phyloP scores from a whole-genome alignment of 2,329 filamentous ascomycete species.

The Claviceps quebecensis region DNA sequence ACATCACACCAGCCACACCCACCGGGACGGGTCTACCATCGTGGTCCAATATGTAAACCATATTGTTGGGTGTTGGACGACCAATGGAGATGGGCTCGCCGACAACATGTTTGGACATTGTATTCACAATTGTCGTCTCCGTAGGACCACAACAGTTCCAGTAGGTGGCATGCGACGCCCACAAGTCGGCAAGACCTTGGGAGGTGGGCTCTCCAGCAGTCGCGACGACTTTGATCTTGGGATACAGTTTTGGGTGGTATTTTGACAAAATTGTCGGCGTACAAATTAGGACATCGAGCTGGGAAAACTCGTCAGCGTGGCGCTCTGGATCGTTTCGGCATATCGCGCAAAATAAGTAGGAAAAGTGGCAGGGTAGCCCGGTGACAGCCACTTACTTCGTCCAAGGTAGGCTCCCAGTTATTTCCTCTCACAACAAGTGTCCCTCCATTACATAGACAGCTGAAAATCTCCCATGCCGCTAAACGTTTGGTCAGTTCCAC shows the following conservation, averaged over 20 bases:
- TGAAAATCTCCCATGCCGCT: constrained; percentile 49
- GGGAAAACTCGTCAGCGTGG: not conserved
- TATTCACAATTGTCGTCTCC: constrained; percentile 46
- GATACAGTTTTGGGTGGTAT: constrained; percentile 31
- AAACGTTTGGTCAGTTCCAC: constrained; percentile 5
- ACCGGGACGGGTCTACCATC: constrained; percentile 27
- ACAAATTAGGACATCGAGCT: constrained; percentile 38
- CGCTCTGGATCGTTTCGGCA: too few species aligned
- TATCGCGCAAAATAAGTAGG: not conserved
- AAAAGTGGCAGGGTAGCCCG: not conserved
- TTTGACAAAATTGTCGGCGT: constrained; percentile 41
- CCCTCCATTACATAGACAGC: constrained; percentile 41
- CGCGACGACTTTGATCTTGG: constrained; percentile 37
- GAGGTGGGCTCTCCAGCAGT: constrained; percentile 41
- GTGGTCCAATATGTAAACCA: constrained; percentile 38
- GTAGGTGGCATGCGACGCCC: constrained; percentile 34
- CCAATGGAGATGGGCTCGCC: constrained; percentile 38
- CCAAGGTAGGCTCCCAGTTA: constrained; percentile 32
- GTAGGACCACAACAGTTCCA: constrained; percentile 47
- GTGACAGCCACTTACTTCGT: constrained; percentile 20
- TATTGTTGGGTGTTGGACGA: constrained; percentile 41
- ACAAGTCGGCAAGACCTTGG: constrained; percentile 38
- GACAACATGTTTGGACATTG: constrained; percentile 34
- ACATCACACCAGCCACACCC: constrained; percentile 38
- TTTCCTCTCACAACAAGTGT: constrained; percentile 38